Evolutionary conservation across 805 yeast genomes (phyloP), one percentile per base, ranked within the genome.

Genomic region (Teunomyces pallodes): DNA sequence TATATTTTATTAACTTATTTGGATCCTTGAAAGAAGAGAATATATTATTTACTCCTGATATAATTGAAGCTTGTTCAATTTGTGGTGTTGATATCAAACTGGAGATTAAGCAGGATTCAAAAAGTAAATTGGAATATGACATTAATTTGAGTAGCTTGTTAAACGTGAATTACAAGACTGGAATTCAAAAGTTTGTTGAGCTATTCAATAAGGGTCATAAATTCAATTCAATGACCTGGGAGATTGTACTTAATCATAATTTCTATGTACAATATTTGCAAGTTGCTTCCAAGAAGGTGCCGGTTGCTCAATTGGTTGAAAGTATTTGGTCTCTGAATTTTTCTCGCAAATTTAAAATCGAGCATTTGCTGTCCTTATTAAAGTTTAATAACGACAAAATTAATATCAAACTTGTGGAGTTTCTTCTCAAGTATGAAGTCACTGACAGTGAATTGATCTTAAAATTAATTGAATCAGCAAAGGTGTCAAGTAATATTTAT

Each of bases 211-310:
- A 59, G n/a, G 74, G 74, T 0, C 60, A 57, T 33, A 57, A 58
- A 6, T 73, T 73, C 55, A 60, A 57, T 16, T 42, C 56, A 5
- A 47, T 48, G 5, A 72, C 77, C 2, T 67, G 75, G 69, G 53
- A 49, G 3, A 58, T 64, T 6, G 39, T 72, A 3, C 54, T 70
- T 24, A 70, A 62, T 43, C 56, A 60, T 24, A 55, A 56, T 10
- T 70, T 71, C 45, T 54, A 62, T 2, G 35, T 49, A 29, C 60
- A 56, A 14, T 14, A 47, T 3, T 55, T 67, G 38, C 60, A 58
- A 31, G 56, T 57, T 5, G 41, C 49, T 1, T 31, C 32, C n/a
- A 26, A 26, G 12, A 43, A 45, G n/a, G 38, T 70, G 8, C 45
- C 51, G 2, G 38, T 55, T 17, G 16, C 49, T 4, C 59, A 60